Base-by-base conservation (phyloP, 805 yeast species). In the Cephaloascus fragrans region DNA sequence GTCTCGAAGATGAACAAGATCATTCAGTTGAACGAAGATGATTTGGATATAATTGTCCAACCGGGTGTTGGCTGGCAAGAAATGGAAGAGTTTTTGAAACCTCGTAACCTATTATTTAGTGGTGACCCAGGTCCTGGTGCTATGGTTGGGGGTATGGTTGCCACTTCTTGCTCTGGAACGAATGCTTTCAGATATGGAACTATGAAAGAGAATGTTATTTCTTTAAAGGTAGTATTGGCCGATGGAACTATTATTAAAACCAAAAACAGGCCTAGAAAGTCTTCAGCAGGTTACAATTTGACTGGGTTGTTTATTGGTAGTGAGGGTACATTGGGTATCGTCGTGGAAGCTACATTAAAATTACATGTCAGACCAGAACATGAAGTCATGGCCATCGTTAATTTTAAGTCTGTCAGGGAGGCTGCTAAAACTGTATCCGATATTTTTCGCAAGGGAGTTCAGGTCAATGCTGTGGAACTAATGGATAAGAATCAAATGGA, bases 111-210 rank as follows among this genome's bases (percentile, higher is more conserved):
- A 4, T 44, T 62, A 47, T 65, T 66, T 45, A 70, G 71, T 2
- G 70, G 70, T 2, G 72, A 66, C 45, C 71, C 71, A 0, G 72
- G 70, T 3, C 57, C 62, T 48, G 71, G 71, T 0, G 72, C 71
- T 8, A 55, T 61, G 5, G 54, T 65, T 36, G 70, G 60, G 4
- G 72, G 72, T 1, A 66, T 66, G 72, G 67, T 60, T 14, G 59
- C 57, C 16, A 62, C 69, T 2, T 57, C 64, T 9, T 68, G 69
- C 10, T 56, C 63, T 35, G 72, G 72, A 4, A 66, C 71, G 26
- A 66, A 66, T 47, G 68, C 72, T 2, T 63, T 58, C 45, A 50
- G 50, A 37, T 65, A 64, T 47, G 70, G 70, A 10, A 65, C 72
- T 36, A 66, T 66, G 72, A 65, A 64, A 45, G 72, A 65, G 41